These are phyloP conservation scores for Kandelia obovata DNA, from an alignment of 345 rosid genomes.

Conservation along the genomic window DNA sequence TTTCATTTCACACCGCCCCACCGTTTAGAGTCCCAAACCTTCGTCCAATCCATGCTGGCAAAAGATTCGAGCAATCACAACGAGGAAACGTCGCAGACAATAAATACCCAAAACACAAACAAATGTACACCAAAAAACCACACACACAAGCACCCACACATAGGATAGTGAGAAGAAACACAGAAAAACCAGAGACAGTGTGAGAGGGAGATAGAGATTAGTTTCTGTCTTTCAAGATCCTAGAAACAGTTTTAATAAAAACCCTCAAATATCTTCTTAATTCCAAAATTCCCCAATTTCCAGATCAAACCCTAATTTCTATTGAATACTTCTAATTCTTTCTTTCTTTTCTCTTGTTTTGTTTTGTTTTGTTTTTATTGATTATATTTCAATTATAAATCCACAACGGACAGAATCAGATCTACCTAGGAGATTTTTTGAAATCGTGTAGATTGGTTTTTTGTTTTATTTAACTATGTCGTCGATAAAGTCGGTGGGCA, in stretches of 20 bases:
- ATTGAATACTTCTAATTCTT: not conserved
- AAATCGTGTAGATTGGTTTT: not conserved
- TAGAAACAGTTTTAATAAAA: too few species aligned
- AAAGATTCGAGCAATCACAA: not conserved
- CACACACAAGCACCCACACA: too few species aligned
- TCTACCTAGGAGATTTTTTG: not conserved
- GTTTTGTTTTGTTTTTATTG: too few species aligned
- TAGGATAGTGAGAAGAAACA: too few species aligned
- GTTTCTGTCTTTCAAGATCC: too few species aligned
- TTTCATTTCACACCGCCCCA: not conserved
- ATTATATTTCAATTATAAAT: not conserved
- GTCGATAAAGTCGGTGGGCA: constrained; percentile 75
- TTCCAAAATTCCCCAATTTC: constrained; percentile 1
- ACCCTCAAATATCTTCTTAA: not conserved
- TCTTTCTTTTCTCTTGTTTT: not conserved
- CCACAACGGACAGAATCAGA: not conserved
- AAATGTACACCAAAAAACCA: not conserved
- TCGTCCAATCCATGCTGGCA: too few species aligned
- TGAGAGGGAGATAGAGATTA: too few species aligned
- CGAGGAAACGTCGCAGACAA: not conserved
- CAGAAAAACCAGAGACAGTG: too few species aligned
- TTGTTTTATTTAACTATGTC: constrained; percentile 44
- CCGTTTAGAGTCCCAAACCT: too few species aligned
- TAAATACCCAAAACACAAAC: not conserved
- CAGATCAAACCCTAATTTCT: constrained; percentile 12